These are phyloP conservation scores for Rubroboletus pulcherrimus DNA, from an alignment of 768 basidiomycete genomes.

Conservation along the genomic window DNA sequence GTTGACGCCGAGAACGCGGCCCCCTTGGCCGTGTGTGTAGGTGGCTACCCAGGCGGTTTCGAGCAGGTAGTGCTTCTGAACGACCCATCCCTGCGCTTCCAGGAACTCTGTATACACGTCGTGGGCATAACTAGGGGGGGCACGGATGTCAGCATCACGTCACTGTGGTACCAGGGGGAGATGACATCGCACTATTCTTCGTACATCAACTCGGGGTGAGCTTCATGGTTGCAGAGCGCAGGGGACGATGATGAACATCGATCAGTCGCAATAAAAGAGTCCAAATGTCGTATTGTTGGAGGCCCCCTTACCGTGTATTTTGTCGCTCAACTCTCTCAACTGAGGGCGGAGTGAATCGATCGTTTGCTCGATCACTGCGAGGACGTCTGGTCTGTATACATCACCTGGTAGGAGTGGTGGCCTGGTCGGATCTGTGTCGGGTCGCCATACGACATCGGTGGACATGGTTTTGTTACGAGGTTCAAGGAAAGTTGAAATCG, in stretches of 20 bases:
- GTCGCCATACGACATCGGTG: constrained; percentile 38
- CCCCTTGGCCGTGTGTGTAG: constrained; percentile 61
- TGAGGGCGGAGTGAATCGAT: constrained; percentile 53
- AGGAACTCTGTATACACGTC: constrained; percentile 67
- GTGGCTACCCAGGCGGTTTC: constrained; percentile 79
- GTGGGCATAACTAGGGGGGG: constrained; percentile 57
- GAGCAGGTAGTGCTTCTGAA: constrained; percentile 58
- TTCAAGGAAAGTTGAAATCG: not conserved
- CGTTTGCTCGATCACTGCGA: constrained; percentile 54
- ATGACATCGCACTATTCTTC: constrained; percentile 53
- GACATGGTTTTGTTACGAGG: constrained; percentile 8
- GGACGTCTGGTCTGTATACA: constrained; percentile 56
- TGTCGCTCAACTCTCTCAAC: constrained; percentile 60
- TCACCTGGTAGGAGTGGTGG: constrained; percentile 27
- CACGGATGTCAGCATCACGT: not conserved
- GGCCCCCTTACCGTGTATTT: constrained; percentile 56
- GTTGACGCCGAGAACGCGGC: constrained; percentile 71
- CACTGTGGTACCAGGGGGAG: not conserved
- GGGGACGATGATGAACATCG: not conserved
- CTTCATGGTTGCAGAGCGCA: constrained; percentile 31
- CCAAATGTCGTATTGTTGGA: not conserved
- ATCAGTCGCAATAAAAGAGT: not conserved
- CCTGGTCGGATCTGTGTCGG: constrained; percentile 24
- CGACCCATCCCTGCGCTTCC: constrained; percentile 59
- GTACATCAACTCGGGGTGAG: constrained; percentile 67